These are phyloP conservation scores for Ampelocalamus luodianensis DNA, from an alignment of 176 grass and related monocot genomes.

Conservation along the genomic window DNA sequence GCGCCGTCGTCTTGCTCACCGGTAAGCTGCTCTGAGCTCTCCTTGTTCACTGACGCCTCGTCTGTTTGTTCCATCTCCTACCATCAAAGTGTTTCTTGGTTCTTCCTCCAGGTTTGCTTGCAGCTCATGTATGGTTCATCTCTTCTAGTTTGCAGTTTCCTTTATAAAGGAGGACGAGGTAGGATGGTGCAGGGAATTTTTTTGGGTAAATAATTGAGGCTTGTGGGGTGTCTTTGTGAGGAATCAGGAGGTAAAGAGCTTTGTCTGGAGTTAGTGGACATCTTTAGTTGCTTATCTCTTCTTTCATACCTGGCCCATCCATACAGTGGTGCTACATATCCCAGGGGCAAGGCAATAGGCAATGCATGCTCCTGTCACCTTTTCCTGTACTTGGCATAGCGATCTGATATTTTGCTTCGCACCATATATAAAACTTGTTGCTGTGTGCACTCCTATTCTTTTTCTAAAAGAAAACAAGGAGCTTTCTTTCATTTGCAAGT, in stretches of 20 bases:
- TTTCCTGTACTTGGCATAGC: conserved; percentile 41
- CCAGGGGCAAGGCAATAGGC: conserved; percentile 28
- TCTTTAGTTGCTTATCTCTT: conserved; percentile 69
- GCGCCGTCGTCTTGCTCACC: conserved; percentile 45
- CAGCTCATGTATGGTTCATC: conserved; percentile 50
- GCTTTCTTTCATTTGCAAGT: conserved; percentile 47
- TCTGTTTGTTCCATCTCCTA: conserved; percentile 56
- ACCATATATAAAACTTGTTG: conserved; percentile 50
- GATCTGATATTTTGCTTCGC: conserved; percentile 48
- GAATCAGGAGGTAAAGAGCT: conserved; percentile 64
- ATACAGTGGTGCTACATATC: conserved; percentile 40
- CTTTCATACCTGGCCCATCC: conserved; percentile 56
- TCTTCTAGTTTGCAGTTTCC: conserved; percentile 51
- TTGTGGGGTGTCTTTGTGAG: conserved; percentile 54
- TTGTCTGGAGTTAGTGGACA: conserved; percentile 58
- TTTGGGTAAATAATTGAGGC: conserved; percentile 63
- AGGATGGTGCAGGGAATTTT: conserved; percentile 53
- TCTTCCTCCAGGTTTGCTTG: conserved; percentile 23
- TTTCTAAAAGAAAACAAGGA: conserved; percentile 49
- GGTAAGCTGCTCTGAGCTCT: conserved; percentile 48
- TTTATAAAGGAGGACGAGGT: conserved; percentile 69
- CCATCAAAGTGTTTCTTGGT: conserved; percentile 9
- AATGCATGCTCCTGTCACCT: conserved; percentile 55
- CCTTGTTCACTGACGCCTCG: conserved; percentile 61
- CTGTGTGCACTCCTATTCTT: conserved; percentile 46